Evolutionary conservation across 2,329 filamentous ascomycete genomes (phyloP).

Genomic region (Sphaerulina populicola): DNA sequence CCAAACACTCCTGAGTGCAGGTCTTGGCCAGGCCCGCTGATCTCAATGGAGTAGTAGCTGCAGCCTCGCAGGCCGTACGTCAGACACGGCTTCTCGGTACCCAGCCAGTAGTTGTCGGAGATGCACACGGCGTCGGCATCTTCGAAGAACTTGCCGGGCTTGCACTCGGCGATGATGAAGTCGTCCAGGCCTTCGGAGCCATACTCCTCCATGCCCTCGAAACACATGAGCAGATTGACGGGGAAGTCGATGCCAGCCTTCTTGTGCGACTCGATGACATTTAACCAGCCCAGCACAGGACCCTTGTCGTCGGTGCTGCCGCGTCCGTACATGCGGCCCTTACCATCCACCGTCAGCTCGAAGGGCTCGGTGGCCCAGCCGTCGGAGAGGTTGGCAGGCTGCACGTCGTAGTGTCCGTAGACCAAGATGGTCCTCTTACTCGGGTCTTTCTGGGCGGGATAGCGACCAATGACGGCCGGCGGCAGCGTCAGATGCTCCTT

Average conservation of each 20-base stretch:
- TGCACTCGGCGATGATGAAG: conserved; percentile 81
- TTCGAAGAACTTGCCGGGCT: conserved; percentile 72
- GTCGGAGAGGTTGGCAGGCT: conserved; percentile 85
- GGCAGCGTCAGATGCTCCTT: conserved; percentile 86
- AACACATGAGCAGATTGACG: conserved; percentile 98
- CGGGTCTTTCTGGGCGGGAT: conserved; percentile 67
- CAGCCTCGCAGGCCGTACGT: conserved; percentile 94
- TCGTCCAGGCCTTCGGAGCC: conserved; percentile 94
- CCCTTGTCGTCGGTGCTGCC: conserved; percentile 97
- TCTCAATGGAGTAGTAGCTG: conserved; percentile 93
- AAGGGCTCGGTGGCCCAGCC: conserved; percentile 96
- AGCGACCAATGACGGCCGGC: conserved; percentile 83
- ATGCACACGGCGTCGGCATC: conserved; percentile 96
- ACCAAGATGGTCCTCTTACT: conserved; percentile 92
- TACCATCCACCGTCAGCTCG: conserved; percentile 73
- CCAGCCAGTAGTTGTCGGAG: conserved; percentile 99
- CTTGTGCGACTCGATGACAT: conserved; percentile 95
- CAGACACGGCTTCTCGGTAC: conserved; percentile 94
- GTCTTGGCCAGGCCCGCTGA: conserved; percentile 86
- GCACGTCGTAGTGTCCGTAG: conserved; percentile 98
- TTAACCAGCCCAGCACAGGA: conserved; percentile 92
- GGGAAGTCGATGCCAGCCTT: conserved; percentile 91
- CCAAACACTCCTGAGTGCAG: conserved; percentile 96
- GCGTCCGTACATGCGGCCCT: conserved; percentile 92
- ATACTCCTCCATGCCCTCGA: conserved; percentile 99